These are phyloP conservation scores for Naganishia sp. DNA, from an alignment of 1,284 basidiomycete genomes.

Conservation along the genomic window DNA sequence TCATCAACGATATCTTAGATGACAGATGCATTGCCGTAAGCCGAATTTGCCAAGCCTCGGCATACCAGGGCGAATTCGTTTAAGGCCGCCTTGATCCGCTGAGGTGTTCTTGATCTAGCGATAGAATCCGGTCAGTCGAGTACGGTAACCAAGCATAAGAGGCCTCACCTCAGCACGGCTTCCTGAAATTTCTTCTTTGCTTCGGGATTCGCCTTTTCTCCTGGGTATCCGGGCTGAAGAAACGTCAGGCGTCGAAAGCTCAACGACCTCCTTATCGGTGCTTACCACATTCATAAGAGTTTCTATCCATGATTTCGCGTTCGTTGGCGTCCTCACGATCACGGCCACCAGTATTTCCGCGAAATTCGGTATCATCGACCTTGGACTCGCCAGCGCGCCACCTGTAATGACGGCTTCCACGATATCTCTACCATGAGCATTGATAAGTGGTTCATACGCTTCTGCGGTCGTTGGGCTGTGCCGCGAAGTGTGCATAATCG, in stretches of 20 bases:
- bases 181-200: slow-evolving; percentile 77
- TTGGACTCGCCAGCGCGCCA: slow-evolving; percentile 76
- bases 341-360: slow-evolving; percentile 74
- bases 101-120: slow-evolving; percentile 47
- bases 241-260: neutral
- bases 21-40: slow-evolving; percentile 53
- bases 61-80: slow-evolving; percentile 55
- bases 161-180: slow-evolving; percentile 64
- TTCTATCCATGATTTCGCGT: slow-evolving; percentile 68
- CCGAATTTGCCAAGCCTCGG: slow-evolving; percentile 51
- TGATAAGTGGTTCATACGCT: slow-evolving; percentile 56
- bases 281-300: slow-evolving; percentile 70
- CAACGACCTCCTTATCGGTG: slow-evolving; percentile 25
- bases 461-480: slow-evolving; percentile 49
- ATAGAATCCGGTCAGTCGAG: neutral
- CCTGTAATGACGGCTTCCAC: slow-evolving; percentile 71
- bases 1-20: slow-evolving; percentile 24
- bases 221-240: slow-evolving; percentile 42
- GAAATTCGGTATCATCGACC: slow-evolving; percentile 77
- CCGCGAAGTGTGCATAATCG: slow-evolving; percentile 51
- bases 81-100: slow-evolving; percentile 54
- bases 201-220: slow-evolving; percentile 56
- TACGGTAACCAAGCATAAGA: neutral
- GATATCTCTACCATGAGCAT: slow-evolving; percentile 66
- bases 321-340: slow-evolving; percentile 60